These are phyloP conservation scores for Cucurbitaria berberidis DNA, from an alignment of 2,329 filamentous ascomycete genomes.

Conservation along the genomic window DNA sequence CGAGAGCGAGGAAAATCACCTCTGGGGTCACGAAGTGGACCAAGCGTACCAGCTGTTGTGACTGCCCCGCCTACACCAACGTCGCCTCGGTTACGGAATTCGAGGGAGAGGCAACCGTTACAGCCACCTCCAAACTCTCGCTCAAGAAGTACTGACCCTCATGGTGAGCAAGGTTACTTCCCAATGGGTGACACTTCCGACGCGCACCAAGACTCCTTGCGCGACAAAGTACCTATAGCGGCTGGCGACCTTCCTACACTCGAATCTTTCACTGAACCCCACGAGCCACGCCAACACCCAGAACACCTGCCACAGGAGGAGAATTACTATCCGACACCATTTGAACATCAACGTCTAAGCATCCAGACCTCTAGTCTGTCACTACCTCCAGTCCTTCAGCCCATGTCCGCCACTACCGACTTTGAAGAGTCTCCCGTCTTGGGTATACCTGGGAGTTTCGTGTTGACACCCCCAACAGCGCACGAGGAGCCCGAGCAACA, in stretches of 20 bases:
- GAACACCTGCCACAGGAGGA: conserved; percentile 14
- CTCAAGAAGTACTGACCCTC: conserved; percentile 24
- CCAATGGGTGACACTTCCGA: conserved; percentile 18
- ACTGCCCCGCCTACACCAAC: conserved; percentile 36
- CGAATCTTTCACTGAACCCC: neutral
- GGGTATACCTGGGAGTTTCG: conserved; percentile 70
- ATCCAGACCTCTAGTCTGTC: conserved; percentile 36
- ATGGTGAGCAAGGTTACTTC: conserved; percentile 36
- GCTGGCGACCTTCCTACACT: conserved; percentile 2
- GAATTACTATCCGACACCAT: conserved; percentile 7
- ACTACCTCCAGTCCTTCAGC: conserved; percentile 37
- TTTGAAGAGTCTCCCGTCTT: conserved; percentile 70
- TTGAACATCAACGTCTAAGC: conserved; percentile 29
- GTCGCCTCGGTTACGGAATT: conserved; percentile 45
- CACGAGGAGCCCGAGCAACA: conserved; percentile 26
- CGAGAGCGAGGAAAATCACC: conserved; percentile 42
- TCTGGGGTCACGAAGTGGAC: conserved; percentile 24
- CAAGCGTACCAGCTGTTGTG: conserved; percentile 39
- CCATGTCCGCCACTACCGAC: conserved; percentile 48
- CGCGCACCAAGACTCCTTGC: conserved; percentile 11
- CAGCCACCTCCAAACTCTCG: conserved; percentile 32
- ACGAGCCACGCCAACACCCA: conserved; percentile 5
- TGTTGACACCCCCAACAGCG: conserved; percentile 36
- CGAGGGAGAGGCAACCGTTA: conserved; percentile 40
- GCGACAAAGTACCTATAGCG: neutral